These are phyloP conservation scores for Dictyostelium capitatum DNA, from an alignment of 78 protist genomes.

Conservation along the genomic window DNA sequence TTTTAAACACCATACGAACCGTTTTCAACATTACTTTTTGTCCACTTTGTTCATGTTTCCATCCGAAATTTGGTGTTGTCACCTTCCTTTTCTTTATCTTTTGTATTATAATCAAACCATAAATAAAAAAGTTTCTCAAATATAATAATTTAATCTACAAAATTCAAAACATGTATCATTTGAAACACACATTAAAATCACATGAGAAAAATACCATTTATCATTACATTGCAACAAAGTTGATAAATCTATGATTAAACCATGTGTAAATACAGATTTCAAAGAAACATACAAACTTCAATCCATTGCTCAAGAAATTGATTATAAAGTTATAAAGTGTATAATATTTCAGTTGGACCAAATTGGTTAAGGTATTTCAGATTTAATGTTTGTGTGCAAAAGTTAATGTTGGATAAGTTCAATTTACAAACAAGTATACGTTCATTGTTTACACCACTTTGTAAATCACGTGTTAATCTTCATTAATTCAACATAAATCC, in stretches of 20 bases:
- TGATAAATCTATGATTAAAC: slow-evolving; percentile 93
- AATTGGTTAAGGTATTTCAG: slow-evolving; percentile 99
- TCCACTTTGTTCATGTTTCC: too few species aligned
- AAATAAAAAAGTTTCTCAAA: too few species aligned
- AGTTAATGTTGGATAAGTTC: slow-evolving; percentile 87
- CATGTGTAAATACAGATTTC: slow-evolving; percentile 72
- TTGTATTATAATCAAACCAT: too few species aligned
- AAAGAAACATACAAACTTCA: slow-evolving; percentile 82
- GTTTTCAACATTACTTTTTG: too few species aligned
- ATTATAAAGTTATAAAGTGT: slow-evolving; percentile 81
- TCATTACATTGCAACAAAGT: slow-evolving; percentile 99
- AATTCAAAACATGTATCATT: too few species aligned
- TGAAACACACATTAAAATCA: too few species aligned
- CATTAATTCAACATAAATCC: slow-evolving; percentile 91
- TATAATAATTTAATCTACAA: too few species aligned
- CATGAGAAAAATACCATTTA: slow-evolving; percentile 97
- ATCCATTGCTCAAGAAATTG: slow-evolving; percentile 84
- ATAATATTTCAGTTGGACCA: slow-evolving; percentile 98
- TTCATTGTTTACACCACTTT: slow-evolving; percentile 98
- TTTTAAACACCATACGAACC: too few species aligned
- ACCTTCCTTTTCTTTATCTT: too few species aligned
- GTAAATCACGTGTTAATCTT: slow-evolving; percentile 97
- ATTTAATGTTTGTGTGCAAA: slow-evolving; percentile 96
- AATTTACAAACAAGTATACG: slow-evolving; percentile 88
- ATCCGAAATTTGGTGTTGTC: too few species aligned